Evolutionary conservation across 176 grass and related monocot species (phyloP), one percentile per base, ranked within the genome.

Genomic region (Eragrostis nindensis): DNA sequence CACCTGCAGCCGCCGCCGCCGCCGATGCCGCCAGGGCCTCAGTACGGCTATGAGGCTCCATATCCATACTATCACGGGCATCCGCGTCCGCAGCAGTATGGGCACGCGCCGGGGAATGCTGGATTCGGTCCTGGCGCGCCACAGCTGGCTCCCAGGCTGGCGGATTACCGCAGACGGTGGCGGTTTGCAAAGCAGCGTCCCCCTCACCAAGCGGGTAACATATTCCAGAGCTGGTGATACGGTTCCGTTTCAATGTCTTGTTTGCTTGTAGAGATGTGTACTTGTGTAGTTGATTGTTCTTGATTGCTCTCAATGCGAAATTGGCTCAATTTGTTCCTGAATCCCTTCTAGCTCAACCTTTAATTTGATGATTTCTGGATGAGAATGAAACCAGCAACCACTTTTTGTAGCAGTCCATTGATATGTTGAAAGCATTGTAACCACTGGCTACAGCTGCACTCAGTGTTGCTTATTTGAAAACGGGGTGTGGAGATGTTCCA

Each of bases 161-260:
- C 90, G 26, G 73, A 84, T 17, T 95, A 98, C 76, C 84, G 69
- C 57, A 70, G 96, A 50, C 72, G 44, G 57, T 95, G 90, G 88
- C 88, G 49, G 52, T 79, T 49, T 83, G 59, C 86, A 9, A 80
- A 48, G 64, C 79, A 71, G 71, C 62, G 39, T 42, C 90, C 82
- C 3, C 82, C 90, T 18, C 83, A 62, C 11, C 88, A 87, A 65
- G 86, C 80, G 60, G 92, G 96, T 98, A 93, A 75, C 36, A 60
- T 73, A 47, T 71, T 87, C 14, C 29, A 53, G 15, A 68, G 39
- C 62, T 39, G 18, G 26, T 44, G 11, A 75, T 62, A 75, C 25
- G 15, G 24, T 82, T 52, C n/a, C 11, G 8, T 78, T 48, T 42
- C 44, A 53, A 63, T 43, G 14, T 18, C 24, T 78, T 30, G 13